Evolutionary conservation across 169 alveolate species (phyloP).

Genomic region (Toxoplasma gondii): DNA sequence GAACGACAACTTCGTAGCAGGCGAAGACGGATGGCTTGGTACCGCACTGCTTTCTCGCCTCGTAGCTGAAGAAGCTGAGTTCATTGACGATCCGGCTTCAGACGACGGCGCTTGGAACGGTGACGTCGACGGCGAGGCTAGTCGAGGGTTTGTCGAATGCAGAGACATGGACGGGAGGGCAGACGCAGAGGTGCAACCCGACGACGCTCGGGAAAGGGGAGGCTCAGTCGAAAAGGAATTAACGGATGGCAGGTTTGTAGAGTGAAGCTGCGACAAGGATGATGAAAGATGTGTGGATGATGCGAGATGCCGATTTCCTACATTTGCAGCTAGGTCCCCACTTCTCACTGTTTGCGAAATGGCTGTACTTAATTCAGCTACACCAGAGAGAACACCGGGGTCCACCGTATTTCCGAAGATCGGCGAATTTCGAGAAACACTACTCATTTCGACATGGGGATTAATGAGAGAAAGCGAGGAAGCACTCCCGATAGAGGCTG

Average conservation of each 20-base stretch:
- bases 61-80: not conserved
- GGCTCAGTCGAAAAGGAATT: not conserved
- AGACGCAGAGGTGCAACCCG: not conserved
- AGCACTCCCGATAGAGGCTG: not conserved
- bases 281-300: not conserved
- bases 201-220: not conserved
- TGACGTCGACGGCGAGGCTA: not conserved
- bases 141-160: not conserved
- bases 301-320: not conserved
- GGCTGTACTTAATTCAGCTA: not conserved
- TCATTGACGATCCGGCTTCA: not conserved
- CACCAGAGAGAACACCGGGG: not conserved
- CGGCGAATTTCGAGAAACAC: not conserved
- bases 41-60: not conserved
- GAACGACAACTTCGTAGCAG: not conserved
- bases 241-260: not conserved
- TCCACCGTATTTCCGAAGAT: not conserved
- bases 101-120: not conserved
- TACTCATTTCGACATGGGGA: not conserved
- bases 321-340: not conserved
- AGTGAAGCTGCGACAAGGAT: not conserved
- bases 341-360: not conserved
- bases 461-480: not conserved
- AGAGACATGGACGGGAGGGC: no score
- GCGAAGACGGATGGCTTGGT: not conserved